These are phyloP conservation scores for Metschnikowia amazonensis DNA, from an alignment of 805 yeast species.

Conservation along the genomic window DNA sequence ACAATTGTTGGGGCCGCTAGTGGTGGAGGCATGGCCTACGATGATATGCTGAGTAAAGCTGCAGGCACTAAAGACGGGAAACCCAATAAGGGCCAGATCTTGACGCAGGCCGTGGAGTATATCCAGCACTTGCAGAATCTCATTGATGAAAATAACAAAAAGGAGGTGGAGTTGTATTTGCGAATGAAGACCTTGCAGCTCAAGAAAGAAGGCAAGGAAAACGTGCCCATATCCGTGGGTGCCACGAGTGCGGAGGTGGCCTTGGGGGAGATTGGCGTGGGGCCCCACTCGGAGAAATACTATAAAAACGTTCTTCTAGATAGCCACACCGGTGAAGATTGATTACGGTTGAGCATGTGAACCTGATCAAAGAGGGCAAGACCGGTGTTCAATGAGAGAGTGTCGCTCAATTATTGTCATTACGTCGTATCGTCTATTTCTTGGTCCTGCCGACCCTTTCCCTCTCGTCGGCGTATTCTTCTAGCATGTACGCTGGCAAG, in stretches of 20 bases:
- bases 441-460: slow-evolving; percentile 37
- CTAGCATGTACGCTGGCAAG: slow-evolving; percentile 56
- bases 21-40: neutral
- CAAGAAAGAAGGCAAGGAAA: slow-evolving; percentile 36
- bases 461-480: slow-evolving; percentile 59
- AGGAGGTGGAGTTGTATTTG: slow-evolving; percentile 70
- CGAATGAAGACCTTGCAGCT: slow-evolving; percentile 53
- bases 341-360: neutral
- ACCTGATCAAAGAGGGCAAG: neutral
- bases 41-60: slow-evolving; percentile 12
- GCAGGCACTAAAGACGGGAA: slow-evolving; percentile 76
- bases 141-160: slow-evolving; percentile 74
- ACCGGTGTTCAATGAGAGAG: neutral
- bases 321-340: neutral
- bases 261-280: slow-evolving; percentile 75
- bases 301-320: slow-evolving; percentile 18
- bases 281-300: slow-evolving; percentile 56
- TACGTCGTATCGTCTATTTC: neutral
- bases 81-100: slow-evolving; percentile 80
- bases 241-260: slow-evolving; percentile 78
- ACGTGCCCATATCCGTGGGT: slow-evolving; percentile 39
- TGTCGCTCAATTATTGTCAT: neutral
- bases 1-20: slow-evolving; percentile 15
- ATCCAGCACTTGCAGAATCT: slow-evolving; percentile 61
- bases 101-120: slow-evolving; percentile 72